A percentile compares a stretch with the other conserved stretches of the same genome.
Conservation (phyloP, 2,329 filamentous ascomycete species). For the Fusarium chlamydosporum region DNA sequence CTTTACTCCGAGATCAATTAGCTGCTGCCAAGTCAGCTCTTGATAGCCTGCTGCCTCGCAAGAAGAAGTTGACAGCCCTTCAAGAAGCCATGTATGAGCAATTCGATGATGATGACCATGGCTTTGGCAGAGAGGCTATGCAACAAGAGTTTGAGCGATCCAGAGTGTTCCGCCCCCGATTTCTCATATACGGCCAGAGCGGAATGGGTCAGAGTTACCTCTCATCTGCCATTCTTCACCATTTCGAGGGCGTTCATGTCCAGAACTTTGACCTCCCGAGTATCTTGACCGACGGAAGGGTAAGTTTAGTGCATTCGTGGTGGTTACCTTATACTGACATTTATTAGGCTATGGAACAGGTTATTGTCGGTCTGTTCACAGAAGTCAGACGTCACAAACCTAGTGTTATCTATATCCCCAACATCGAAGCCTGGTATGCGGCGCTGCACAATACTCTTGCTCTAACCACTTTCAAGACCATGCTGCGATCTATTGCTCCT, state of each 20-base stretch:
- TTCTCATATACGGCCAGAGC: slow-evolving; percentile 83
- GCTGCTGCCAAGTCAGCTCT: slow-evolving; percentile 76
- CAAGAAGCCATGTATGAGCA: slow-evolving; percentile 95
- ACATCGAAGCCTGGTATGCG: slow-evolving; percentile 88
- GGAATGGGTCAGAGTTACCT: slow-evolving; percentile 97
- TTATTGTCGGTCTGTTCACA: slow-evolving; percentile 89
- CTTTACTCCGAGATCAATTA: slow-evolving; percentile 82
- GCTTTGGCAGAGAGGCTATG: slow-evolving; percentile 85
- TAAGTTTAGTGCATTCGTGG: slow-evolving; percentile 58
- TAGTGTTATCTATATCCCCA: slow-evolving; percentile 94
- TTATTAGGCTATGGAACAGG: slow-evolving; percentile 80
- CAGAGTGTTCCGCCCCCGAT: slow-evolving; percentile 87
- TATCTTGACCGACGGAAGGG: slow-evolving; percentile 85
- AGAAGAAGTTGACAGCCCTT: slow-evolving; percentile 88
- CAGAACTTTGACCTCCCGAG: slow-evolving; percentile 94
- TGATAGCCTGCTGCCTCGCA: slow-evolving; percentile 83
- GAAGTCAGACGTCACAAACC: slow-evolving; percentile 96
- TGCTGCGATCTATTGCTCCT: slow-evolving; percentile 86
- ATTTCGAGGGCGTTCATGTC: slow-evolving; percentile 94
- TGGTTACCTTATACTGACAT: slow-evolving; percentile 39
- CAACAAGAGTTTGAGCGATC: slow-evolving; percentile 86
- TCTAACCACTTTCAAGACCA: slow-evolving; percentile 84
- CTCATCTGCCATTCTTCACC: slow-evolving; percentile 85
- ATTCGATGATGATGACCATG: slow-evolving; percentile 83
- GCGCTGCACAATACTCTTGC: slow-evolving; percentile 73